These are phyloP conservation scores for Monosporascus sp. DNA, from an alignment of 2,329 filamentous ascomycete genomes.

Conservation along the genomic window DNA sequence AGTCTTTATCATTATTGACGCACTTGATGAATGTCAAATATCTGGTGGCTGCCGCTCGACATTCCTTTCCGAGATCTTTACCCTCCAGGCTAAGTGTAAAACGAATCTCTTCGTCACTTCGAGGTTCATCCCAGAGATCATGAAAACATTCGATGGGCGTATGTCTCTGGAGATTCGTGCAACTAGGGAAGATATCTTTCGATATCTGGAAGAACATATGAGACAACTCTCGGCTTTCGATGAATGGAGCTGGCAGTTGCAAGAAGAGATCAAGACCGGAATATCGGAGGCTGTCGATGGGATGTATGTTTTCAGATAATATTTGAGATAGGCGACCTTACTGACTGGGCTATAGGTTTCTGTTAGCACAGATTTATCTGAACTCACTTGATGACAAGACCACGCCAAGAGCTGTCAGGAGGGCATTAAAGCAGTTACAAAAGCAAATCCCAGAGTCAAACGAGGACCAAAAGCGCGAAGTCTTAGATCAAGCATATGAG, in stretches of 20 bases:
- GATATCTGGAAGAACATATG: slow-evolving; percentile 23
- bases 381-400: slow-evolving; percentile 27
- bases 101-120: slow-evolving; percentile 21
- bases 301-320: too few relatives aligned
- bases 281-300: too few relatives aligned
- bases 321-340: background rate
- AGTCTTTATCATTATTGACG: slow-evolving; percentile 19
- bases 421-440: slow-evolving; percentile 27
- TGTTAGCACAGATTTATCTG: slow-evolving; percentile 33
- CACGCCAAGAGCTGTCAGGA: slow-evolving; percentile 27
- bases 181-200: slow-evolving; percentile 23
- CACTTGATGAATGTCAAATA: slow-evolving; percentile 17
- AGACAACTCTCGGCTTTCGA: too few relatives aligned
- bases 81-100: slow-evolving; percentile 4
- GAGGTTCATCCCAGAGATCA: slow-evolving; percentile 16
- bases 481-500: slow-evolving; percentile 35
- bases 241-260: too few relatives aligned
- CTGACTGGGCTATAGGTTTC: slow-evolving; percentile 27
- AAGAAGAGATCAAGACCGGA: too few relatives aligned
- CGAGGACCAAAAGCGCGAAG: slow-evolving; percentile 18
- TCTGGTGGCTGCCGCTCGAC: slow-evolving; percentile 2
- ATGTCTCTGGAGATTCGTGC: slow-evolving; percentile 26
- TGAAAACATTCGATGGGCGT: slow-evolving; percentile 7
- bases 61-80: slow-evolving; percentile 12
- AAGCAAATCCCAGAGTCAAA: too few relatives aligned